Percentiles rank a stretch among this genome's conserved stretches.
Conservation (phyloP, 2,329 filamentous ascomycete species). For the Phialophora chinensis region DNA sequence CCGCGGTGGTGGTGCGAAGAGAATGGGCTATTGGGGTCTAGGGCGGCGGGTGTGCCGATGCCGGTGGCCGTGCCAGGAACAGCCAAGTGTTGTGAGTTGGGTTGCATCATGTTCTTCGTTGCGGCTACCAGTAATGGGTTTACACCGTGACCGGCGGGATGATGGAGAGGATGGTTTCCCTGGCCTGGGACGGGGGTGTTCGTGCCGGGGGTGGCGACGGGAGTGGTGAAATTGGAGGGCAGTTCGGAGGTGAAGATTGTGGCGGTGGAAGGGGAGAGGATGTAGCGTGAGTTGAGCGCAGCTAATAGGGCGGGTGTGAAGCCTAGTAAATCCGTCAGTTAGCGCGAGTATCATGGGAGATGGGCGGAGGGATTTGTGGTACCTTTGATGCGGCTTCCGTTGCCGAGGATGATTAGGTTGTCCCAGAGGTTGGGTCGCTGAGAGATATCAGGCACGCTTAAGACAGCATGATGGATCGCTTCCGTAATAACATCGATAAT, state of each 20-base stretch:
- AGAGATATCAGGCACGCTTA: conserved; percentile 80
- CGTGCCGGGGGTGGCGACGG: conserved; percentile 85
- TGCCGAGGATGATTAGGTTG: conserved; percentile 86
- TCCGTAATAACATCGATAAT: conserved; percentile 84
- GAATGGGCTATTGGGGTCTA: conserved; percentile 38
- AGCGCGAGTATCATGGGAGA: conserved; percentile 45
- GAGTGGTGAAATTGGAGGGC: conserved; percentile 90
- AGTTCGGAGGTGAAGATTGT: conserved; percentile 98
- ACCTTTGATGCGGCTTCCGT: conserved; percentile 73
- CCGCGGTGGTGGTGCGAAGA: conserved; percentile 61
- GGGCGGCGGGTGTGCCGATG: conserved; percentile 29
- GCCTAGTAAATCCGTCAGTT: conserved; percentile 60
- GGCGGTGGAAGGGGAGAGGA: conserved; percentile 88
- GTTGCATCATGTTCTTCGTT: conserved; percentile 58
- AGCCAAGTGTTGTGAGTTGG: conserved; percentile 48
- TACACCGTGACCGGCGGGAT: conserved; percentile 67
- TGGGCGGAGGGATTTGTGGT: conserved; percentile 27
- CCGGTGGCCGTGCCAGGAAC: conserved; percentile 44
- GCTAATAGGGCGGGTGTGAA: conserved; percentile 88
- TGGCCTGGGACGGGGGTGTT: conserved; percentile 71
- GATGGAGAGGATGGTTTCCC: conserved; percentile 58
- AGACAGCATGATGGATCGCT: conserved; percentile 81
- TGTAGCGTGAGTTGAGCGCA: conserved; percentile 78
- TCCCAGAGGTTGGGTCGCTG: conserved; percentile 91
- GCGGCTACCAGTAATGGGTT: conserved; percentile 93